Evolutionary conservation across 352 stramenopile genomes (phyloP).

Genomic region (Phytophthora podocarpi): DNA sequence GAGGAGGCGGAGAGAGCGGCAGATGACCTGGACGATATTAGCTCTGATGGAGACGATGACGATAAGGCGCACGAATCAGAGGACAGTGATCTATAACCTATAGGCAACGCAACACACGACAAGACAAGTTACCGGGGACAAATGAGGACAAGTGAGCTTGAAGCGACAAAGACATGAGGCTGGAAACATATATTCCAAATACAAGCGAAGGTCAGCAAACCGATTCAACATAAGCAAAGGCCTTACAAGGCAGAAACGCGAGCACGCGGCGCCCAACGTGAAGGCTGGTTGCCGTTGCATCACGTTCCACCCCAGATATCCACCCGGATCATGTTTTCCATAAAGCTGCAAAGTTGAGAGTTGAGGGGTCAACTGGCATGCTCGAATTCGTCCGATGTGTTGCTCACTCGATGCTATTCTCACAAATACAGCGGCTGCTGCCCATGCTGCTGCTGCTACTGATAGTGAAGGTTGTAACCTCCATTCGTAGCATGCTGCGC

Average conservation of each 20-base stretch:
- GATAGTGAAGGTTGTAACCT: constrained; percentile 22
- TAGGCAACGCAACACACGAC: not conserved
- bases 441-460: constrained; percentile 31
- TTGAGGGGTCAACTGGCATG: constrained; percentile 5
- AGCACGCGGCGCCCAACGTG: constrained; percentile 11
- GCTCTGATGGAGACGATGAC: constrained; percentile 36
- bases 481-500: constrained; percentile 26
- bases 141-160: too few relatives aligned
- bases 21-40: constrained; percentile 53
- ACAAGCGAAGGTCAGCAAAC: constrained; percentile 25
- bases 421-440: constrained; percentile 38
- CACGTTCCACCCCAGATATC: too few relatives aligned
- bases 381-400: constrained; percentile 12
- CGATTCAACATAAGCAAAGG: constrained; percentile 14
- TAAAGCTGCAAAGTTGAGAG: constrained; percentile 5
- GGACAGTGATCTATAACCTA: constrained; percentile 60
- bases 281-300: constrained; percentile 8
- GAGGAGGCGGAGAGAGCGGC: constrained; percentile 25
- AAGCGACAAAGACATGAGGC: constrained; percentile 17
- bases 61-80: constrained; percentile 49
- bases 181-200: constrained; percentile 43
- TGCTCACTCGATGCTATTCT: constrained; percentile 28
- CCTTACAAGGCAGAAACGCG: constrained; percentile 9
- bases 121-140: not conserved
- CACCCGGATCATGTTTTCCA: too few relatives aligned